Base-by-base conservation (phyloP, 179 eudicot species). In the Beta lomatogona region DNA sequence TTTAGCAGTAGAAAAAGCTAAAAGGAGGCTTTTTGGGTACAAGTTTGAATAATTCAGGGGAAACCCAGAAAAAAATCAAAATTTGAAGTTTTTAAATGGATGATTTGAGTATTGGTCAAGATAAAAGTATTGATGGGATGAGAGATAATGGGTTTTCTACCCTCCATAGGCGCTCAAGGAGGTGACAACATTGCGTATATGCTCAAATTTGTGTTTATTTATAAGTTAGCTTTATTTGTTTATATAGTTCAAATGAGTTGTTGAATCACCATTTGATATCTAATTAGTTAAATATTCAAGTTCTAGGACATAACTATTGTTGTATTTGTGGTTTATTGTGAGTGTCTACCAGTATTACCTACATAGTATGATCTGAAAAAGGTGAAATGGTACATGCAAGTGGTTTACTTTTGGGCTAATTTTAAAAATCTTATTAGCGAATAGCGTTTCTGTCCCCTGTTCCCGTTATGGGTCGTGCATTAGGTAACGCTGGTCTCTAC, bases 111-210 rank as follows among this genome's bases (percentile, higher is more conserved):
- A 86, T 76, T 21, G 89, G 80, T 81, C 82, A 77, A 76, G 86
- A 80, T 84, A 76, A 77, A 81, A 79, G 81, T 79, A 61, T 85
- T 31, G 85, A 46, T 82, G 78, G 81, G 44, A 85, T 79, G 83
- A 85, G 73, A 73, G 84, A 83, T 48, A 63, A 79, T 78, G 91
- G 84, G 63, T 82, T 76, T 84, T 75, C 71, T 84, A 75, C 78
- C 74, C 84, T 81, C 41, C 97, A 92, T 84, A 88, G 87, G 81
- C 90, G 95, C 83, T 90, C 92, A 63, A 93, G 85, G 77, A 92
- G 97, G 97, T 92, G 74, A 85, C 72, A 77, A 82, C 60, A 70
- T 75, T 73, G 69, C 53, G 52, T 77, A 19, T 18, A 45, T 6
- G 13, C n/a, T 13, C 4, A 4, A 1, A 16, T 44, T 50, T 57